A percentile compares a stretch with the other conserved stretches of the same genome.
These are phyloP conservation scores for Periconia sp. DNA, from an alignment of 2,329 filamentous ascomycete species.

Conservation along the genomic window DNA sequence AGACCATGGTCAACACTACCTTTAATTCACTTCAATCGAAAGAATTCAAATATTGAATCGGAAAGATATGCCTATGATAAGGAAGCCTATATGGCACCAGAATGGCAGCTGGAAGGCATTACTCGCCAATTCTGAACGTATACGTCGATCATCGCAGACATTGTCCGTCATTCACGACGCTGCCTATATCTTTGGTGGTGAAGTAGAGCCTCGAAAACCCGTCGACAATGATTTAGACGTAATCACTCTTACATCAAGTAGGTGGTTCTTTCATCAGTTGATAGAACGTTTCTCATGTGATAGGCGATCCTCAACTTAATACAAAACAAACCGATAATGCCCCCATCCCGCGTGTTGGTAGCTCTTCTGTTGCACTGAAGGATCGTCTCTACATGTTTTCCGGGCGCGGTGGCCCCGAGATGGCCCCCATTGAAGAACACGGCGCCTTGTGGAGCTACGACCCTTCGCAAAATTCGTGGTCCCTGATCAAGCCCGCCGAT, in stretches of 20 bases:
- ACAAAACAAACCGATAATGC: conserved; percentile 42
- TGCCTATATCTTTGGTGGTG: conserved; percentile 78
- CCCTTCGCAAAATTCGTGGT: conserved; percentile 66
- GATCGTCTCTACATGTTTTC: conserved; percentile 79
- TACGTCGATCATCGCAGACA: conserved; percentile 75
- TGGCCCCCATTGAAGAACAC: conserved; percentile 71
- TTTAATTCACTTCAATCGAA: background rate
- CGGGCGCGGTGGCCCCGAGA: conserved; percentile 69
- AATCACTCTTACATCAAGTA: conserved; percentile 52
- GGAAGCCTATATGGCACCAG: conserved; percentile 25
- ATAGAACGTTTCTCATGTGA: conserved; percentile 12
- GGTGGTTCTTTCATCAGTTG: conserved; percentile 11
- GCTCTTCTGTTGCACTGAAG: conserved; percentile 69
- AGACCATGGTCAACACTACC: no score
- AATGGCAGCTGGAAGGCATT: conserved; percentile 40
- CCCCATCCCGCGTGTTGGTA: conserved; percentile 70
- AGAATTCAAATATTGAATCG: background rate
- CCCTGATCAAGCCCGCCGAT: conserved; percentile 59
- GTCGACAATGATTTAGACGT: conserved; percentile 73
- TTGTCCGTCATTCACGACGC: conserved; percentile 61
- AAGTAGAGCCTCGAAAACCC: conserved; percentile 65
- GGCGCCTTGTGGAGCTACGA: conserved; percentile 79
- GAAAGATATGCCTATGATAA: no score
- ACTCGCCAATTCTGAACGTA: conserved; percentile 37
- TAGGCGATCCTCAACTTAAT: conserved; percentile 48